These are phyloP conservation scores for Pseudogymnoascus sp. DNA, from an alignment of 2,329 filamentous ascomycete species.

Conservation along the genomic window DNA sequence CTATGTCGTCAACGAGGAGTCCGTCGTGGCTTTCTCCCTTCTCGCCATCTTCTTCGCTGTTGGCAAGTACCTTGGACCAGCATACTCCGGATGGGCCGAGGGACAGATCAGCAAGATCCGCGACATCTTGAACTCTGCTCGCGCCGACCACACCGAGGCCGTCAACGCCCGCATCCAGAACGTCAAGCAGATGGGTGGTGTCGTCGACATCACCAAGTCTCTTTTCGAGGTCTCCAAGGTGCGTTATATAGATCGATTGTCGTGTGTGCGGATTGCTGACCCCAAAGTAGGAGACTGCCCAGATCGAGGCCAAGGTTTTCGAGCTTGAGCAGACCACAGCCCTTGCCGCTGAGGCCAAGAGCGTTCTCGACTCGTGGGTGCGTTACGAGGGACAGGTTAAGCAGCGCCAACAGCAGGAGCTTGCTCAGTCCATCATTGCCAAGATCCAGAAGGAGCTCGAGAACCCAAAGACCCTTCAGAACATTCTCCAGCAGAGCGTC, in stretches of 20 bases:
- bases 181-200: constrained; percentile 87
- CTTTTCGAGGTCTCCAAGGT: constrained; percentile 99
- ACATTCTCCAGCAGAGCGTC: constrained; percentile 96
- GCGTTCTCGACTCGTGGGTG: constrained; percentile 95
- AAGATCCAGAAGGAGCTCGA: constrained; percentile 99
- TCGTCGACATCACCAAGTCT: constrained; percentile 93
- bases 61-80: constrained; percentile 87
- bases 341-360: constrained; percentile 85
- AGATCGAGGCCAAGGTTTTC: constrained; percentile 90
- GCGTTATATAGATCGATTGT: constrained; percentile 24
- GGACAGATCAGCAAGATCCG: constrained; percentile 85
- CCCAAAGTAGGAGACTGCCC: constrained; percentile 64
- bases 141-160: constrained; percentile 88
- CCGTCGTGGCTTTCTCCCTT: constrained; percentile 86
- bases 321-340: constrained; percentile 96
- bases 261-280: constrained; percentile 9
- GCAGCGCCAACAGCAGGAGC: constrained; percentile 95
- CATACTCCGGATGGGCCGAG: constrained; percentile 89
- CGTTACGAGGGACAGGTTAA: constrained; percentile 98
- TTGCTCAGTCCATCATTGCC: constrained; percentile 84
- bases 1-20: constrained; percentile 99
- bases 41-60: constrained; percentile 87
- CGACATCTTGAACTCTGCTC: constrained; percentile 87
- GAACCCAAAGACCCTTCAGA: constrained; percentile 93
- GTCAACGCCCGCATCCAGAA: constrained; percentile 91